These are phyloP conservation scores for Teratosphaeria pseudoeucalypti DNA, from an alignment of 2,329 filamentous ascomycete species.

Conservation along the genomic window DNA sequence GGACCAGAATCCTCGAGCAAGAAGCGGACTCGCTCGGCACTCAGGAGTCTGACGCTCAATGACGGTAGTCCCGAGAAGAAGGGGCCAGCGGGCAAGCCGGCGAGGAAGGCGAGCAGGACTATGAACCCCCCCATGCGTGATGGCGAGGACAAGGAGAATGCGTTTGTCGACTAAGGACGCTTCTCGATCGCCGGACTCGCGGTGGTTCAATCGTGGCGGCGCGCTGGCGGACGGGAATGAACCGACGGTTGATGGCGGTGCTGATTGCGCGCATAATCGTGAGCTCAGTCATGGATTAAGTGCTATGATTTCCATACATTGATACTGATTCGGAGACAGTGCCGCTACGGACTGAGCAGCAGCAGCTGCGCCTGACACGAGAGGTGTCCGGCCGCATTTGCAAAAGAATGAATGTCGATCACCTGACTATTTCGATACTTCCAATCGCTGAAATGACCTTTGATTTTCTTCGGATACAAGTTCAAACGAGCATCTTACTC, in stretches of 20 bases:
- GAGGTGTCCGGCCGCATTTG: background rate
- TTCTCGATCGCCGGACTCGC: too few species aligned
- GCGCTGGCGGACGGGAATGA: too few species aligned
- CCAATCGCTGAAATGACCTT: background rate
- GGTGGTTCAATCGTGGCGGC: too few species aligned
- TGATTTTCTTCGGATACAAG: background rate
- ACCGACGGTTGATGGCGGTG: too few species aligned
- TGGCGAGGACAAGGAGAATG: conserved; percentile 4
- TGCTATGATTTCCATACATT: background rate
- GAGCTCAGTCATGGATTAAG: background rate
- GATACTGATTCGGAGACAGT: background rate
- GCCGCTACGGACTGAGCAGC: background rate
- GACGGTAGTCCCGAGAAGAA: conserved; percentile 18
- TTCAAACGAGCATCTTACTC: background rate
- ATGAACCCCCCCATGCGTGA: background rate
- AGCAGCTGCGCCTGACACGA: background rate
- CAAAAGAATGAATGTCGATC: background rate
- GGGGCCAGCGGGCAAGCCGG: conserved; percentile 5
- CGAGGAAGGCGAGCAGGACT: conserved; percentile 15
- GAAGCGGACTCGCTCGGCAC: conserved; percentile 19
- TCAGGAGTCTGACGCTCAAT: conserved; percentile 13
- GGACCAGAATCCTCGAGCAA: conserved; percentile 5
- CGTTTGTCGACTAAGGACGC: background rate
- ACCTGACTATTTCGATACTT: background rate
- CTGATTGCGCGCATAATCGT: too few species aligned